A percentile compares a stretch with the other conserved stretches of the same genome.
Conservation (phyloP, 257 asterid genomes). For the Prunella vulgaris region DNA sequence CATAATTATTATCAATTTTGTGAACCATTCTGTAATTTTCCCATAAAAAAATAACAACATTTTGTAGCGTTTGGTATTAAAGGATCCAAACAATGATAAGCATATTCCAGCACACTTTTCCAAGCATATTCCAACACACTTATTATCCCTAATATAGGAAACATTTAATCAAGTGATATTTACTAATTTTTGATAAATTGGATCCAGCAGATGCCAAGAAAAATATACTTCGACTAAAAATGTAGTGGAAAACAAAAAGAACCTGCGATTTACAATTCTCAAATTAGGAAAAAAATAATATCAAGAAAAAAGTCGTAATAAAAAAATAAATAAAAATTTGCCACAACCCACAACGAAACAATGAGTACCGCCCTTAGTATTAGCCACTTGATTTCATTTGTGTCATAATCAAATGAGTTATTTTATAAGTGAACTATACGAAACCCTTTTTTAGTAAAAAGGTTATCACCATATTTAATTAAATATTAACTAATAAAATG, state of each 20-base stretch:
- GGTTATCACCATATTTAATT: background rate
- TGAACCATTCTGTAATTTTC: no score
- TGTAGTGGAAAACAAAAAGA: background rate
- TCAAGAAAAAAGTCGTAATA: background rate
- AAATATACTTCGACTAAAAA: background rate
- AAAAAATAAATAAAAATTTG: background rate
- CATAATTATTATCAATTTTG: no score
- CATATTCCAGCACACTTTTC: background rate
- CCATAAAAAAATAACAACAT: no score
- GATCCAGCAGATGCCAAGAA: background rate
- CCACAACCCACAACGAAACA: slow-evolving; percentile 8
- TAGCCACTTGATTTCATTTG: slow-evolving; percentile 29
- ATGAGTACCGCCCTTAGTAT: slow-evolving; percentile 38
- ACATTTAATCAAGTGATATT: slow-evolving; percentile 11
- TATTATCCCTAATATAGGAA: background rate
- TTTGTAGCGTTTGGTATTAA: background rate
- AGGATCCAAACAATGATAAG: background rate
- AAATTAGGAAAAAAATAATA: background rate
- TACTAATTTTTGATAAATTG: background rate
- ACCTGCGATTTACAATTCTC: background rate
- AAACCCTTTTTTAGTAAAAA: slow-evolving; percentile 3
- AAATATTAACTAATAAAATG: background rate
- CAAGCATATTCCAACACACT: background rate
- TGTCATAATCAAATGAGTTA: slow-evolving; percentile 18
- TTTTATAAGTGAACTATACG: background rate